Evolutionary conservation across 2,329 filamentous ascomycete genomes (phyloP).

Genomic region (Penicillium hordei): DNA sequence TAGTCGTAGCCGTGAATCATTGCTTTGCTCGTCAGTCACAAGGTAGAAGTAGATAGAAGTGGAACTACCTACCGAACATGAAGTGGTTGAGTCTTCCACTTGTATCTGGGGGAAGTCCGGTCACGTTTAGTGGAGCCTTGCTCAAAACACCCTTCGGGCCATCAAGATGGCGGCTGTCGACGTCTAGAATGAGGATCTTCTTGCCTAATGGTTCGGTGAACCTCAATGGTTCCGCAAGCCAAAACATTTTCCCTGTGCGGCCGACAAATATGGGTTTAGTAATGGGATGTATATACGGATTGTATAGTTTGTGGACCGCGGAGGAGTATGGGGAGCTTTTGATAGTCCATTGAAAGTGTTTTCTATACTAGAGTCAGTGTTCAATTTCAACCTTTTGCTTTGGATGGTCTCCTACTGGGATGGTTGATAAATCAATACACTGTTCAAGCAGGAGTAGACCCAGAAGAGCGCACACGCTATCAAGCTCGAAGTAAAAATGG

Average conservation of each 20-base stretch:
- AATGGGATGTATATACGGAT: neutral
- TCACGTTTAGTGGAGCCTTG: slow-evolving; percentile 4
- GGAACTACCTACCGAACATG: slow-evolving; percentile 34
- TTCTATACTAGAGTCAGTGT: neutral
- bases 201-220: slow-evolving; percentile 13
- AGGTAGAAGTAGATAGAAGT: neutral
- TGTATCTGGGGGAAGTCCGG: slow-evolving; percentile 2
- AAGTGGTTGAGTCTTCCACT: slow-evolving; percentile 41
- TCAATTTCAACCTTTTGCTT: neutral
- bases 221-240: neutral
- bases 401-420: neutral
- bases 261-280: neutral
- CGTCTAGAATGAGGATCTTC: slow-evolving; percentile 17
- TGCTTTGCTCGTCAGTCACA: neutral
- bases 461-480: neutral
- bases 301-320: neutral
- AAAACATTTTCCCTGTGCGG: neutral
- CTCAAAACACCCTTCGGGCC: slow-evolving; percentile 15
- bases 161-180: slow-evolving; percentile 17
- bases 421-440: neutral
- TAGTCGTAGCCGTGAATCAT: slow-evolving; percentile 9
- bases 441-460: neutral
- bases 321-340: neutral
- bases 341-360: neutral
- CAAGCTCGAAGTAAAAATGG: neutral